phyloP scores from a whole-genome alignment of 2,329 filamentous ascomycete genomes.

The Cryphonectria carpinicola region DNA sequence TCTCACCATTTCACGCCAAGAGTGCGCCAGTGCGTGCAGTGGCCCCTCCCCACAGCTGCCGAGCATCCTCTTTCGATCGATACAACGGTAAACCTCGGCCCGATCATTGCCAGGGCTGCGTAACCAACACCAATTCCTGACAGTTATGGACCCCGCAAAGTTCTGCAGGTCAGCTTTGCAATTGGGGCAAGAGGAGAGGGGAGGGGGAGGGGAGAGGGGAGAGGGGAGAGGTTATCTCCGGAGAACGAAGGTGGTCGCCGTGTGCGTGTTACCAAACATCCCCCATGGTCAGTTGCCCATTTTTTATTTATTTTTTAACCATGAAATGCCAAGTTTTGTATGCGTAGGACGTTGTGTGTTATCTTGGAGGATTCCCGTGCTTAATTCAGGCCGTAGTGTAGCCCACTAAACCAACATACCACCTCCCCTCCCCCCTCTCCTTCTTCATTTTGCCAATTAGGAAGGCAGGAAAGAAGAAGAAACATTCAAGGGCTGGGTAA shows the following conservation, averaged over 20 bases:
- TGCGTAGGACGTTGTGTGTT: background rate
- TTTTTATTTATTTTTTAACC: background rate
- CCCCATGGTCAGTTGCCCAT: background rate
- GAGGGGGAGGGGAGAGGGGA: background rate
- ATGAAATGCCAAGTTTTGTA: background rate
- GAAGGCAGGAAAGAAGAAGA: background rate
- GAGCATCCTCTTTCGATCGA: constrained; percentile 6
- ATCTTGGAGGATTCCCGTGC: background rate
- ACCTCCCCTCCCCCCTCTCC: background rate
- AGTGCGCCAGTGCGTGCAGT: no score
- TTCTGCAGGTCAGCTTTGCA: background rate
- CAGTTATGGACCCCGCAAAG: background rate
- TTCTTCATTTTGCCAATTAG: background rate
- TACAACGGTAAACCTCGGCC: background rate
- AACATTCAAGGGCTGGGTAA: background rate
- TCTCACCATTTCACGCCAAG: no score
- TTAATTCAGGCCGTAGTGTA: background rate
- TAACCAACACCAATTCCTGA: background rate
- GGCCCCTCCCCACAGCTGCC: background rate
- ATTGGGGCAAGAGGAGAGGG: background rate
- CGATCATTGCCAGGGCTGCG: background rate
- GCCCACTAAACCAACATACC: background rate
- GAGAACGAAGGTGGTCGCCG: background rate
- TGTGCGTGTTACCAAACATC: no score
- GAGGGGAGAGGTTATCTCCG: background rate